phyloP scores from a whole-genome alignment of 2,329 filamentous ascomycete genomes.

The Fusarium odoratissimum region DNA sequence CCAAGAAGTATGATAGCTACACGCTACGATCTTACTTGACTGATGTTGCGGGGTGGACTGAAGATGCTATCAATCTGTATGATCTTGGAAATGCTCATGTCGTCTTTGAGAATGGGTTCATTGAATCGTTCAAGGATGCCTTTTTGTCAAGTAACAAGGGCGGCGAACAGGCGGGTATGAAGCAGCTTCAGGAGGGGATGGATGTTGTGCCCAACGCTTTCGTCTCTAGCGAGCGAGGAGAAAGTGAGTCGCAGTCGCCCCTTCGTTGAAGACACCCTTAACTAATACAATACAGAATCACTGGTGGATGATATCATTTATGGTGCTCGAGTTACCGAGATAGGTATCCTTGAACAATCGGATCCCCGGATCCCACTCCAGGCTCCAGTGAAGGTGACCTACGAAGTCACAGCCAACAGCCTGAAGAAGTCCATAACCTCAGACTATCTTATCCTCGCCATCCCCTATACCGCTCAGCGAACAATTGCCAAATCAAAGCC shows the following conservation, averaged over 20 bases:
- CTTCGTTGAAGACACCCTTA: accelerated
- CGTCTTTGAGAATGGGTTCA: not conserved
- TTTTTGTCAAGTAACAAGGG: not conserved
- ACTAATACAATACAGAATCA: not conserved
- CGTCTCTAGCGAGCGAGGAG: not conserved
- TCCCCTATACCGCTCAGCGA: not conserved
- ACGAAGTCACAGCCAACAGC: not conserved
- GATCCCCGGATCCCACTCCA: not conserved
- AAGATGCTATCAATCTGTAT: not conserved
- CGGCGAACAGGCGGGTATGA: accelerated
- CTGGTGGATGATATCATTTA: not conserved
- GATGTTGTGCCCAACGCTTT: not conserved
- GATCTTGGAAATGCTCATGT: conserved; percentile 1
- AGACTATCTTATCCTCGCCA: not conserved
- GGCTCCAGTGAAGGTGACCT: not conserved
- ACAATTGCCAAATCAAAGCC: not conserved
- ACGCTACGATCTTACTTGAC: not conserved
- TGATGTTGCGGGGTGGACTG: not conserved
- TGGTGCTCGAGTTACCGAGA: not conserved
- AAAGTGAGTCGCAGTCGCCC: not conserved
- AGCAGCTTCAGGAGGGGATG: not conserved
- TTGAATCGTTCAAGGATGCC: not conserved
- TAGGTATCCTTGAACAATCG: not conserved
- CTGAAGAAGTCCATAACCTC: not conserved
- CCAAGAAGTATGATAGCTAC: not conserved